These are phyloP conservation scores for Xylaria intraflava DNA, from an alignment of 495 filamentous ascomycete species.

Conservation along the genomic window DNA sequence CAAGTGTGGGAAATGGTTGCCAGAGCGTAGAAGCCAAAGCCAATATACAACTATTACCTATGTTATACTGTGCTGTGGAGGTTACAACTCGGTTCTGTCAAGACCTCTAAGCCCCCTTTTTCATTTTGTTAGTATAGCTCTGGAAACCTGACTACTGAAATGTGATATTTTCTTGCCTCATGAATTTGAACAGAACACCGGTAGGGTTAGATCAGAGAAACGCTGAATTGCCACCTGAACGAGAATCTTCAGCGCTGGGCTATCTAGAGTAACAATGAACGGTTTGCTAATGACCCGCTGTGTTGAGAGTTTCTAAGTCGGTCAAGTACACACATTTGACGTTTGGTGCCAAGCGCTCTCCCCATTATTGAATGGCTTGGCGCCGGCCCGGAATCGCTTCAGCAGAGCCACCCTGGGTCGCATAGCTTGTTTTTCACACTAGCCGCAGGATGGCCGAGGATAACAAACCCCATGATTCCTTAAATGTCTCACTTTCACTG, in stretches of 20 bases:
- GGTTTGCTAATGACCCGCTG: background rate
- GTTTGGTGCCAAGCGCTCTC: constrained; percentile 21
- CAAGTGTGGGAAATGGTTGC: constrained; percentile 14
- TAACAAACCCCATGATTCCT: background rate
- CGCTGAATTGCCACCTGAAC: background rate
- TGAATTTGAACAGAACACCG: background rate
- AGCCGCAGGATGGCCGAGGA: background rate
- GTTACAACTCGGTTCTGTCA: constrained; percentile 6
- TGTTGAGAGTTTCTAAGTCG: constrained; percentile 12
- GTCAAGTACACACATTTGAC: constrained; percentile 2
- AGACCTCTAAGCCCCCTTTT: constrained; percentile 1
- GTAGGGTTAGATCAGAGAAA: background rate
- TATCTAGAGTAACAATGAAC: background rate
- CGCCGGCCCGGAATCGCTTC: constrained; percentile 11
- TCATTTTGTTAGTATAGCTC: background rate
- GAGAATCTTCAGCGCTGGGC: background rate
- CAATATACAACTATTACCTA: constrained; percentile 1
- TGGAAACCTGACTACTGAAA: background rate
- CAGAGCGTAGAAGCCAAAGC: constrained; percentile 16
- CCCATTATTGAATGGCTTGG: constrained; percentile 17
- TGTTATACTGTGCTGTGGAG: constrained; percentile 11
- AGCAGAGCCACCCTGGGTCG: background rate
- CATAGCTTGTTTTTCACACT: background rate
- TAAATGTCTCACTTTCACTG: constrained; percentile 7
- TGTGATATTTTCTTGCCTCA: background rate